Evolutionary conservation across 768 basidiomycete species (phyloP), one percentile per base, ranked within the genome.

Genomic region (Ramaria sp.): DNA sequence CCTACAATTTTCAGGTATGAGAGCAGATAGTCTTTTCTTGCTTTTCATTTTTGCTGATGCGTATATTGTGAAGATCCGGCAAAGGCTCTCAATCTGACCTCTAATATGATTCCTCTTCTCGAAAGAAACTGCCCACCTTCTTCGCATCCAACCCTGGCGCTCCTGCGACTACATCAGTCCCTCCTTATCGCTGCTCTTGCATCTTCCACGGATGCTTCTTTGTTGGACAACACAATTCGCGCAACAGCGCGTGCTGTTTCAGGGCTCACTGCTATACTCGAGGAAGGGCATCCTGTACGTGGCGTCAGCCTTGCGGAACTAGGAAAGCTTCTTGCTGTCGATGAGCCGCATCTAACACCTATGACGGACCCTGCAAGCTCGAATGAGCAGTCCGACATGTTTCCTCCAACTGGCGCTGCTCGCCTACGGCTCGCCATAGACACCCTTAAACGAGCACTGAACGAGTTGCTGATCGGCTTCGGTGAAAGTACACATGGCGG

Each of bases 301-400:
- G 88, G 79, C 0, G 70, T 94, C 22, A 81, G 85, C 3, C 69
- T 84, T 7, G 81, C 83, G 2, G 91, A 94, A 64, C 71, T 89
- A 5, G 90, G 87, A 0, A 93, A 91, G 68, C 69, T 92, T 6
- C 72, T 93, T 5, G 78, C 79, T 0, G 84, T 91, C 0, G 87
- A 91, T 60, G 88, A 90, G 62, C 82, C 81, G n/a, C 39, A 30
- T 12, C 18, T 27, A 8, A 45, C 13, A 42, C 58, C 61, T 16
- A 63, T 32, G 20, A 59, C 53, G 18, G 56, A 27, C 39, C 25
- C 51, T 10, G 15, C 39, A 9, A 36, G 57, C 25, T 36, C 39
- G 22, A 34, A 13, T 34, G 63, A 37, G 24, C 57, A 55, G 12
- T 50, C 48, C 8, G 55, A 60, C 15, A 37, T 63, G 0, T 88